A percentile compares a stretch with the other conserved stretches of the same genome.
phyloP scores from a whole-genome alignment of 495 filamentous ascomycete species.

The Ascodesmis nigricans region DNA sequence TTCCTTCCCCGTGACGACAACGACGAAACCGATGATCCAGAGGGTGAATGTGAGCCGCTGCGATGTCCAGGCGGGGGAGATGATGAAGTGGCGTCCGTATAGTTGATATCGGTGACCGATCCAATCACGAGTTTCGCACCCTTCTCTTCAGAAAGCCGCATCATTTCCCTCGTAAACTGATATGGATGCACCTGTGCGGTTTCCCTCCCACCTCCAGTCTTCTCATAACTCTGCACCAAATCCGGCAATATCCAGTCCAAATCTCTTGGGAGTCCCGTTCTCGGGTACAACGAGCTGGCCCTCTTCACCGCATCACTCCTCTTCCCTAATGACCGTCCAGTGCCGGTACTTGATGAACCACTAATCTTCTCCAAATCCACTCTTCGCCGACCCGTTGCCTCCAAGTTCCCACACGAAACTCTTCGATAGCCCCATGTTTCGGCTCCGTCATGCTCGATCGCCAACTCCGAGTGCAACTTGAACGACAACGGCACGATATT shows the following conservation, averaged over 20 bases:
- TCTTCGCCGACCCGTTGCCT: slow-evolving; percentile 29
- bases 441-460: slow-evolving; percentile 62
- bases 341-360: slow-evolving; percentile 10
- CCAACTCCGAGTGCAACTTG: slow-evolving; percentile 58
- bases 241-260: slow-evolving; percentile 68
- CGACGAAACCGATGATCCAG: slow-evolving; percentile 12
- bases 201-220: slow-evolving; percentile 50
- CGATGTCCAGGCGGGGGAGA: slow-evolving; percentile 8
- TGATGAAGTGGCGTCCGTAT: slow-evolving; percentile 23
- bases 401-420: slow-evolving; percentile 52
- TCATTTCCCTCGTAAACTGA: slow-evolving; percentile 75
- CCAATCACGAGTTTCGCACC: slow-evolving; percentile 53
- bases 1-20: slow-evolving; percentile 11
- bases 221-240: slow-evolving; percentile 44
- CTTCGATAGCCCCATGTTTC: slow-evolving; percentile 74
- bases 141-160: slow-evolving; percentile 49
- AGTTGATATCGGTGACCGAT: slow-evolving; percentile 40
- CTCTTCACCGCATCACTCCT: slow-evolving; percentile 26
- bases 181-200: slow-evolving; percentile 92
- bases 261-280: slow-evolving; percentile 46
- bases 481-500: slow-evolving; percentile 76
- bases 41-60: slow-evolving; percentile 13
- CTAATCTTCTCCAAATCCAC: slow-evolving; percentile 16
- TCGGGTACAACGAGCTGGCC: slow-evolving; percentile 26
- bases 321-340: slow-evolving; percentile 17